Percentiles rank a stretch among this genome's conserved stretches.
Evolutionary conservation across 164 flowering plant species (phyloP).

Genomic region (Hamamelis virginiana): DNA sequence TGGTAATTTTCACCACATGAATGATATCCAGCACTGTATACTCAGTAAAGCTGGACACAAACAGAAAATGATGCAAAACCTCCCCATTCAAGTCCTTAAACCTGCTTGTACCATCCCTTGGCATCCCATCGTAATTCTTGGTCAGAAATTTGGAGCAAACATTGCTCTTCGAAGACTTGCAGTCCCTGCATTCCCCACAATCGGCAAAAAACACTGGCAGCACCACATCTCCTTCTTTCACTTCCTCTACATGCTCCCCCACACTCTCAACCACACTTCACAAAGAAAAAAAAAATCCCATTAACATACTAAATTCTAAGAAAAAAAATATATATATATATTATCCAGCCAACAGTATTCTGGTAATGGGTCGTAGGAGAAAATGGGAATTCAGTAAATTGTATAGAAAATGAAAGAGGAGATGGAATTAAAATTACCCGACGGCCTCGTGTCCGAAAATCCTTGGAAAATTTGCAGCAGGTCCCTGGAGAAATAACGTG

Average conservation of each 20-base stretch:
- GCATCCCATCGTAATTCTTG: conserved; percentile 24
- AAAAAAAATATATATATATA: no score
- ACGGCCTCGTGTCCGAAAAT: conserved; percentile 75
- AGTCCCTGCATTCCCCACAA: conserved; percentile 62
- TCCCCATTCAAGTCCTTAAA: conserved; percentile 46
- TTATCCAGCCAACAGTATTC: no score
- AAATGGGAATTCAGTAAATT: no score
- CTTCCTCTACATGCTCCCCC: conserved; percentile 55
- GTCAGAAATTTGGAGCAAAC: conserved; percentile 31
- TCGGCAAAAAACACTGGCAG: conserved; percentile 48
- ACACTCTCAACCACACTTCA: conserved; percentile 66
- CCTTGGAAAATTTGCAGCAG: conserved; percentile 33
- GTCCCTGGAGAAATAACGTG: conserved; percentile 26
- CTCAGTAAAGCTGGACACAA: conserved; percentile 57
- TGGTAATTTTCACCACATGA: conserved; percentile 38
- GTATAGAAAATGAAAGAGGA: neutral
- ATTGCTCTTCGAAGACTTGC: conserved; percentile 55
- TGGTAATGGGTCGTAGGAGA: no score
- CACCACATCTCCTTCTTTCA: conserved; percentile 59
- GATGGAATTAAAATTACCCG: conserved; percentile 38
- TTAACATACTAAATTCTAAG: no score
- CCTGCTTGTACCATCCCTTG: conserved; percentile 50
- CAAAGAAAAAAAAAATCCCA: neutral
- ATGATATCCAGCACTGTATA: conserved; percentile 62
- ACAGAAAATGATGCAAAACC: conserved; percentile 35